A percentile compares a stretch with the other conserved stretches of the same genome.
Evolutionary conservation across 2,329 filamentous ascomycete genomes (phyloP).

Genomic region (Scedosporium aurantiacum): DNA sequence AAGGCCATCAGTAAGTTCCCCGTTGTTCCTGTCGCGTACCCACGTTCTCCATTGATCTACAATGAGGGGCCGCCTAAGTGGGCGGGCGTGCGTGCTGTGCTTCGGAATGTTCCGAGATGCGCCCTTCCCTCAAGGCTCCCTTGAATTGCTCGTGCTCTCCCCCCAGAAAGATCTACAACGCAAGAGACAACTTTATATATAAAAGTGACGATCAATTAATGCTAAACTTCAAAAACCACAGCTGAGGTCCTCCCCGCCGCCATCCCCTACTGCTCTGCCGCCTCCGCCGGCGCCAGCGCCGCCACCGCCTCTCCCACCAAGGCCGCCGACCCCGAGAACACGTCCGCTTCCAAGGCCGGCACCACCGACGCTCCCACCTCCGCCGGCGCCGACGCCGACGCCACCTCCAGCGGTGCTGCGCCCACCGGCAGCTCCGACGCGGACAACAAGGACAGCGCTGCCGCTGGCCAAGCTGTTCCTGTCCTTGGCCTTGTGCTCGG

Average conservation of each 20-base stretch:
- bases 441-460: constrained; percentile 7
- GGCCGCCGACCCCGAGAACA: constrained; percentile 4
- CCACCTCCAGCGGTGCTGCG: neutral
- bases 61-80: too few relatives aligned
- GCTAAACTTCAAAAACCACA: constrained; percentile 10
- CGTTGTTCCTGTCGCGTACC: neutral
- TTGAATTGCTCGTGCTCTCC: neutral
- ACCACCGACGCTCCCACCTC: constrained; percentile 10
- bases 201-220: too few relatives aligned
- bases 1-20: constrained; percentile 25
- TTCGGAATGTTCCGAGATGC: neutral
- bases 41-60: neutral
- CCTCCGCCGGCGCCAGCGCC: constrained; percentile 7
- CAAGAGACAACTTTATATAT: too few relatives aligned
- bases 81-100: too few relatives aligned
- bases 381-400: neutral
- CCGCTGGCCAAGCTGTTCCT: constrained; percentile 8
- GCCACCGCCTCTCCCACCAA: constrained; percentile 7
- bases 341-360: constrained; percentile 8
- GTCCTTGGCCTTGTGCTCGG: constrained; percentile 1
- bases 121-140: neutral
- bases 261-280: constrained; percentile 7
- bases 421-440: constrained; percentile 2
- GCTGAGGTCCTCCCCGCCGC: constrained; percentile 28
- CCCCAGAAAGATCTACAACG: neutral